Conservation (phyloP, 352 stramenopile species). For the Globisporangium cederbergense region DNA sequence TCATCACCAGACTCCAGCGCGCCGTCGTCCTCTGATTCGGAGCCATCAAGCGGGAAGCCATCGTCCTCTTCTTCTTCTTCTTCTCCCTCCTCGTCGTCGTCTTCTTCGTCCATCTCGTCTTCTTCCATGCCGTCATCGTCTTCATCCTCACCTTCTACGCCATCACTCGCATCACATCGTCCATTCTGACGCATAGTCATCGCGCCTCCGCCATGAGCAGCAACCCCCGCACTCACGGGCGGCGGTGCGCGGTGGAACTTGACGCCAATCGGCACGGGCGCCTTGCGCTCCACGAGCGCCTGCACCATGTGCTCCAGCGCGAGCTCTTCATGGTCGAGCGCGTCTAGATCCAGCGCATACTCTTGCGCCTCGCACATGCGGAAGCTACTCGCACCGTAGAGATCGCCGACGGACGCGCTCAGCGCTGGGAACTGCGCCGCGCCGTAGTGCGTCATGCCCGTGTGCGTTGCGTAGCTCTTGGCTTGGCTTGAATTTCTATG, state of each 20-base stretch:
- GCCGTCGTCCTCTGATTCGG: slow-evolving; percentile 21
- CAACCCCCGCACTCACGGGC: neutral
- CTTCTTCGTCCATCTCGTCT: slow-evolving; percentile 31
- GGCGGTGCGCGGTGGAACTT: slow-evolving; percentile 43
- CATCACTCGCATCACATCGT: slow-evolving; percentile 4
- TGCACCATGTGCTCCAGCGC: slow-evolving; percentile 49
- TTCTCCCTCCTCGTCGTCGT: slow-evolving; percentile 38
- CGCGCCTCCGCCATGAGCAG: neutral
- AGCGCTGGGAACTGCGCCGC: slow-evolving; percentile 32
- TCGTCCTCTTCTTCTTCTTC: slow-evolving; percentile 38
- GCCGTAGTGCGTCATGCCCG: slow-evolving; percentile 4
- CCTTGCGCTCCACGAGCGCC: slow-evolving; percentile 45
- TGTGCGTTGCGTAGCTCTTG: neutral
- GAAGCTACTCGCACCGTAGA: slow-evolving; percentile 54
- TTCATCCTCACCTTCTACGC: slow-evolving; percentile 17
- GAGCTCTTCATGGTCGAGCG: slow-evolving; percentile 55
- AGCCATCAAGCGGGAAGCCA: slow-evolving; percentile 22
- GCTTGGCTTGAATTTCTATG: neutral
- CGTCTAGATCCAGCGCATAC: slow-evolving; percentile 43
- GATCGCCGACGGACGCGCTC: slow-evolving; percentile 39
- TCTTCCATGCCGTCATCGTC: slow-evolving; percentile 37
- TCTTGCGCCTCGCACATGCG: slow-evolving; percentile 45
- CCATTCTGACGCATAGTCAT: slow-evolving; percentile 3
- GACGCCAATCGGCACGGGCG: slow-evolving; percentile 48
- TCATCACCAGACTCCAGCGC: slow-evolving; percentile 26